phyloP scores from a whole-genome alignment of 305 asterid species.

The Rubia balearica region DNA sequence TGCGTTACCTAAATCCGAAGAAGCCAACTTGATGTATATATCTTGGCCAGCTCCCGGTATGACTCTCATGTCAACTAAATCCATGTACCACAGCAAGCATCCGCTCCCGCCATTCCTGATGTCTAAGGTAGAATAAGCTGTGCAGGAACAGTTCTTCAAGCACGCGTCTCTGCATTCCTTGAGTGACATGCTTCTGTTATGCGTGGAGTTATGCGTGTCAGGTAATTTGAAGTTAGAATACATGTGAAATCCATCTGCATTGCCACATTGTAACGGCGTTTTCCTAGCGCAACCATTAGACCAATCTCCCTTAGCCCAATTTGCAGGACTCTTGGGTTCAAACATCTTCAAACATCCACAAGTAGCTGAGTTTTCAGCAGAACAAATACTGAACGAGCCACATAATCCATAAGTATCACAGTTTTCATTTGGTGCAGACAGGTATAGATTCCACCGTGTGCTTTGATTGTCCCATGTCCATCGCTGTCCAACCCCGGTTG shows the following conservation, averaged over 20 bases:
- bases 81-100: slow-evolving; percentile 24
- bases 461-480: slow-evolving; percentile 23
- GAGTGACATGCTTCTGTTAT: slow-evolving; percentile 11
- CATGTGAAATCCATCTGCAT: slow-evolving; percentile 22
- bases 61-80: slow-evolving; percentile 19
- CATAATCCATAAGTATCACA: slow-evolving; percentile 22
- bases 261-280: slow-evolving; percentile 19
- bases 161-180: slow-evolving; percentile 17
- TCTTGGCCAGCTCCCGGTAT: slow-evolving; percentile 16
- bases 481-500: slow-evolving; percentile 20
- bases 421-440: not conserved
- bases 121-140: slow-evolving; percentile 21
- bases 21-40: slow-evolving; percentile 19
- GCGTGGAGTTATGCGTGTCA: slow-evolving; percentile 15
- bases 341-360: slow-evolving; percentile 24
- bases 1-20: slow-evolving; percentile 24
- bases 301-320: slow-evolving; percentile 14
- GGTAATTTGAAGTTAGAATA: slow-evolving; percentile 19
- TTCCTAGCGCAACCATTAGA: slow-evolving; percentile 16
- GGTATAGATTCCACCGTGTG: slow-evolving; percentile 17
- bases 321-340: slow-evolving; percentile 14
- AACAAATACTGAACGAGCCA: slow-evolving; percentile 19
- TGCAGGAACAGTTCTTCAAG: slow-evolving; percentile 22
- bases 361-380: slow-evolving; percentile 1
- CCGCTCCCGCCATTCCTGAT: slow-evolving; percentile 24